A percentile compares a stretch with the other conserved stretches of the same genome.
These are phyloP conservation scores for Aegle marmelos DNA, from an alignment of 345 rosid genomes.

Conservation along the genomic window DNA sequence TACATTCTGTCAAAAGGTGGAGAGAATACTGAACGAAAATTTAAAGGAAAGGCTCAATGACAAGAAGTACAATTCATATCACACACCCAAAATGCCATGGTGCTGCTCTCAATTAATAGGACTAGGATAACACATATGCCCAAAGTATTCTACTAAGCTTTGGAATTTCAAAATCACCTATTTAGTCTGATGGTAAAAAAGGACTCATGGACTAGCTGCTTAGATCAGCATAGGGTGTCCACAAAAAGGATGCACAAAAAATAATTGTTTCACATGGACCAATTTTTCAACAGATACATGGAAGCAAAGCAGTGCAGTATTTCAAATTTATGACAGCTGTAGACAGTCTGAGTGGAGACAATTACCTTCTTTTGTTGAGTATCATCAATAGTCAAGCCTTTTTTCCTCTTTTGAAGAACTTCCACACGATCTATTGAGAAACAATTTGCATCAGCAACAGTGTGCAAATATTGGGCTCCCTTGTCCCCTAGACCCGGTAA, in stretches of 20 bases:
- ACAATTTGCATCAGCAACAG: constrained; percentile 60
- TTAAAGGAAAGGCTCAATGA: no score
- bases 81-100: background rate
- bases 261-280: background rate
- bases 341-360: background rate
- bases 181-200: background rate
- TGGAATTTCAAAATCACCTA: background rate
- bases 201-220: background rate
- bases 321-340: background rate
- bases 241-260: background rate
- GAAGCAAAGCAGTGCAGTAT: background rate
- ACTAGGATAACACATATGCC: background rate
- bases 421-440: constrained; percentile 51
- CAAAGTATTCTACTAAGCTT: background rate
- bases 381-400: constrained; percentile 39
- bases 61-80: background rate
- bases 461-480: constrained; percentile 57
- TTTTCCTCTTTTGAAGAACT: constrained; percentile 43
- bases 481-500: constrained; percentile 71
- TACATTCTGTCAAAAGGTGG: background rate
- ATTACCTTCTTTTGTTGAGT: constrained; percentile 56
- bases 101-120: background rate
- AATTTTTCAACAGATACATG: background rate
- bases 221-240: background rate
- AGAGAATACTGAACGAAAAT: no score